Conservation (phyloP, 192 early-diverging fungal species). For the Umbelopsis sp. region DNA sequence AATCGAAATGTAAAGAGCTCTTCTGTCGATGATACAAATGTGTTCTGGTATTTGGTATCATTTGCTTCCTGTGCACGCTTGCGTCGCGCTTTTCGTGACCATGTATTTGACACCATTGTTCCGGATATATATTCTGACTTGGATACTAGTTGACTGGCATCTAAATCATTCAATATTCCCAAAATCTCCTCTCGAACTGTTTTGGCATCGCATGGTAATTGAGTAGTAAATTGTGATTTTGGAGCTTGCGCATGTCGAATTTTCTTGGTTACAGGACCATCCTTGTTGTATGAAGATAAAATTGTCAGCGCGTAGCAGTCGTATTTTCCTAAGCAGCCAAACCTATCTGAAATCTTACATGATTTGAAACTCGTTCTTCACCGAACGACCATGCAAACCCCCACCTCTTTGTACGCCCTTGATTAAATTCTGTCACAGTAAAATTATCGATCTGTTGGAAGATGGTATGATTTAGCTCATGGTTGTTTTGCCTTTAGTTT, state of each 20-base stretch:
- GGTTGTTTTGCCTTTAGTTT: too few species aligned
- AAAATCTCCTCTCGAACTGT: neutral
- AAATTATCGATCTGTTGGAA: conserved; percentile 50
- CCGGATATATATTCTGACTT: neutral
- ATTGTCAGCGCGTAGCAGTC: neutral
- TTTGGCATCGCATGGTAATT: neutral
- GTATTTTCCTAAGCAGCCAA: neutral
- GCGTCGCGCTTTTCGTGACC: conserved; percentile 38
- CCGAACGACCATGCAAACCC: conserved; percentile 60
- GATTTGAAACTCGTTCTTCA: conserved; percentile 32
- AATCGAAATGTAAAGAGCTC: conserved; percentile 19
- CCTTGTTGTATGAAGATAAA: neutral
- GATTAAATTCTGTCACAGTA: conserved; percentile 53
- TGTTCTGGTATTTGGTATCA: neutral
- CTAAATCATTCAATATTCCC: neutral
- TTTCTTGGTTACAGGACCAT: conserved; percentile 17
- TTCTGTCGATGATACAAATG: neutral
- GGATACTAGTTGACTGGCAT: neutral
- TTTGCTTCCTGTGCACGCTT: conserved; percentile 2
- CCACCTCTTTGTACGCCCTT: conserved; percentile 58
- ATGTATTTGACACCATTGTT: conserved; percentile 25
- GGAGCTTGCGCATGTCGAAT: conserved; percentile 17
- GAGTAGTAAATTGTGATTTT: conserved; percentile 20
- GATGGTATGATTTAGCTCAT: neutral
- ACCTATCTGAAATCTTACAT: neutral